Evolutionary conservation across 805 yeast genomes (phyloP), one percentile per base, ranked within the genome.

Genomic region (Saccharomycopsis capsularis): DNA sequence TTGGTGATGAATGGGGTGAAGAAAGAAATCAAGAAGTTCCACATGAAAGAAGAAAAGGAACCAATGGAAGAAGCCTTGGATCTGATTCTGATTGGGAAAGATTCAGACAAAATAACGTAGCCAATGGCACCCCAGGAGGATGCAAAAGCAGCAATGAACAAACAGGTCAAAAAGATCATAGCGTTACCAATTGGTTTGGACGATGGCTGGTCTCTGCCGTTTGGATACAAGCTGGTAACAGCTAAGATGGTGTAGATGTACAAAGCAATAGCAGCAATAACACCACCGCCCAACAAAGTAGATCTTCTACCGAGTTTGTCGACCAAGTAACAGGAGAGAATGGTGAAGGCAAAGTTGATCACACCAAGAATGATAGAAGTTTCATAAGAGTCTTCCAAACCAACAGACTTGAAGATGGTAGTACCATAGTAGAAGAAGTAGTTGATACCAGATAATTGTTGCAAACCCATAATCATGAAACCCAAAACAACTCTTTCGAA

Each of bases 51-150:
- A 25, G 81, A 70, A 44, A 85, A 82, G 56, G 79, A 70, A 19
- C 83, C 76, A 80, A 82, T 79, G 9, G 78, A 74, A 3, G 61
- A 58, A 44, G 77, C 75, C 64, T 75, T 76, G 30, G 77, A 65
- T 65, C 80, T 76, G 56, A 81, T 78, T 67, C 82, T 76, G 55
- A 78, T 70, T 53, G 87, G 87, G 64, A 78, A 82, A 40, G 81
- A 67, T 63, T 82, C 90, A 40, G 85, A 75, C 22, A 81, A 78
- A 53, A 82, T 72, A 42, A 79, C 79, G 67, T 74, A 82, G 34
- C 79, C 77, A 54, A 79, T 78, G 50, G 88, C 86, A 37, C 86
- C 89, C 81, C 86, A 79, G n/a, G 88, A 78, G 23, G 79, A 71
- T 2, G 90, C 89, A 60, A 82, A 82, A 63, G 71, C 78, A 65